A percentile compares a stretch with the other conserved stretches of the same genome.
Evolutionary conservation across 352 stramenopile species (phyloP).

Genomic region (Salisapilia sapeloensis): DNA sequence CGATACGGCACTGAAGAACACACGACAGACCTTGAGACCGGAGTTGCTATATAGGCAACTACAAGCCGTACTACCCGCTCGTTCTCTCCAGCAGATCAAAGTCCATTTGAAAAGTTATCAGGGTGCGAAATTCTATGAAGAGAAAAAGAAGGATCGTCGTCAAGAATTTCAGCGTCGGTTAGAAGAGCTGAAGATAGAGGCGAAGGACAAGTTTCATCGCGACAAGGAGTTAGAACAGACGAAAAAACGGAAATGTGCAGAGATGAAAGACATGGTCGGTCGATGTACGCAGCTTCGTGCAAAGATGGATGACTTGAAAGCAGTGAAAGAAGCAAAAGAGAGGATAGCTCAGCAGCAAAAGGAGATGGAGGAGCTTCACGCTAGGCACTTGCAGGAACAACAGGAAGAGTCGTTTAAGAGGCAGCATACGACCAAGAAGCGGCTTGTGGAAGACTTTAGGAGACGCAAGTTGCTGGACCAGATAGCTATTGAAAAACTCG

Average conservation of each 20-base stretch:
- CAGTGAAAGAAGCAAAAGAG: slow-evolving; percentile 29
- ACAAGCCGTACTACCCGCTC: slow-evolving; percentile 17
- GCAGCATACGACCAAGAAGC: slow-evolving; percentile 25
- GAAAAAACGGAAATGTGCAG: slow-evolving; percentile 7
- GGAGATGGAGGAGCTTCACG: slow-evolving; percentile 24
- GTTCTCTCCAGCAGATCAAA: slow-evolving; percentile 17
- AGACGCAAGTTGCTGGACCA: slow-evolving; percentile 17
- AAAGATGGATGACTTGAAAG: slow-evolving; percentile 28
- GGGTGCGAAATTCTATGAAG: slow-evolving; percentile 24
- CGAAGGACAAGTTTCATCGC: slow-evolving; percentile 11
- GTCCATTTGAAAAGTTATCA: slow-evolving; percentile 45
- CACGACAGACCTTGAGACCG: no score
- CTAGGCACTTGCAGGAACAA: slow-evolving; percentile 15
- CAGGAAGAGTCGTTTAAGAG: slow-evolving; percentile 20
- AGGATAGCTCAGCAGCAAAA: slow-evolving; percentile 36
- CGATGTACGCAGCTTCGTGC: slow-evolving; percentile 20
- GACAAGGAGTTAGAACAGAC: slow-evolving; percentile 11
- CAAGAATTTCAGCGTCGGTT: slow-evolving; percentile 21
- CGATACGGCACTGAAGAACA: no score
- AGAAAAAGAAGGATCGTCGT: slow-evolving; percentile 31
- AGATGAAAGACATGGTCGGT: slow-evolving; percentile 16
- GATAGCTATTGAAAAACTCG: slow-evolving; percentile 21
- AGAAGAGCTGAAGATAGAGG: slow-evolving; percentile 9
- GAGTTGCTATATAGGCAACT: slow-evolving; percentile 51
- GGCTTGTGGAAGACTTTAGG: slow-evolving; percentile 30